A percentile compares a stretch with the other conserved stretches of the same genome.
These are phyloP conservation scores for Neoboletus magnificus DNA, from an alignment of 768 basidiomycete genomes.

Conservation along the genomic window DNA sequence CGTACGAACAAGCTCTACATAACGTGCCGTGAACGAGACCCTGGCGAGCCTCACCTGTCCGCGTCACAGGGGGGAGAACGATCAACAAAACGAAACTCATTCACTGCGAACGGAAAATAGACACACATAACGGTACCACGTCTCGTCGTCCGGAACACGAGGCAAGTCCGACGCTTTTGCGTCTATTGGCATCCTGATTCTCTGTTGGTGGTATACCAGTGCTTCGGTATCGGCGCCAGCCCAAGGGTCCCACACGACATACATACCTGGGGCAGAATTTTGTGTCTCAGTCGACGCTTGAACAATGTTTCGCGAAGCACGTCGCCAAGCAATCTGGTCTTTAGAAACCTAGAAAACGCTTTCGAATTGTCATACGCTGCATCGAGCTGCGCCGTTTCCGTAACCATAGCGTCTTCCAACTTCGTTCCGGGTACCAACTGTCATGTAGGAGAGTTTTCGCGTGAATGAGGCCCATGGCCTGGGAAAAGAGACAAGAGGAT, in stretches of 20 bases:
- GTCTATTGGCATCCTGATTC: slow-evolving; percentile 27
- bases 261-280: slow-evolving; percentile 39
- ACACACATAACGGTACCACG: slow-evolving; percentile 35
- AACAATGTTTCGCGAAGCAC: slow-evolving; percentile 18
- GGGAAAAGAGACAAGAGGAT: background rate
- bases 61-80: no score
- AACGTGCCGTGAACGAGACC: slow-evolving; percentile 18
- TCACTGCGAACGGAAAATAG: background rate
- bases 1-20: slow-evolving; percentile 17
- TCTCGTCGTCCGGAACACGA: slow-evolving; percentile 32
- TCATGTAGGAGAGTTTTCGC: background rate
- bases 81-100: background rate
- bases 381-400: slow-evolving; percentile 9
- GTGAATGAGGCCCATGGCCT: background rate
- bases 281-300: slow-evolving; percentile 29
- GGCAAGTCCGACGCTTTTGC: slow-evolving; percentile 34
- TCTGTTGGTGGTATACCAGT: background rate
- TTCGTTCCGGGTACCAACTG: slow-evolving; percentile 17
- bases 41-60: slow-evolving; percentile 16
- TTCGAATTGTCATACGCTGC: slow-evolving; percentile 40
- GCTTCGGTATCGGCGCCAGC: background rate
- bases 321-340: slow-evolving; percentile 18
- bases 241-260: slow-evolving; percentile 19
- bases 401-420: background rate
- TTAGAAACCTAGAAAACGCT: slow-evolving; percentile 34